Percentiles rank a stretch among this genome's conserved stretches.
These are phyloP conservation scores for Glebionis coronaria DNA, from an alignment of 129 eudicot genomes.

Conservation along the genomic window DNA sequence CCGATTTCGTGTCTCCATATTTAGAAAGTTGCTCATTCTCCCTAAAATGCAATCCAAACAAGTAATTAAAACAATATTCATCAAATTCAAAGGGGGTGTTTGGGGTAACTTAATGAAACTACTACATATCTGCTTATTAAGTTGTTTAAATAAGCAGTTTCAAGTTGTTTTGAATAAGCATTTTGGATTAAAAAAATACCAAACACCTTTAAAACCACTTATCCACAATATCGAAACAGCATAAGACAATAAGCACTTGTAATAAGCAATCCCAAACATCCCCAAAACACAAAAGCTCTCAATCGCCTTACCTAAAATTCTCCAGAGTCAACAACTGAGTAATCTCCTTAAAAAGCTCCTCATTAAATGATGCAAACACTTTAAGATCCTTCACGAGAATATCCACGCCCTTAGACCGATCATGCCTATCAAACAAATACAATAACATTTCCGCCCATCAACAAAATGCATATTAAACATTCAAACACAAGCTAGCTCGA, in stretches of 20 bases:
- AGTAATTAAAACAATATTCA: slow-evolving; percentile 1
- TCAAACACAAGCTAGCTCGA: not conserved
- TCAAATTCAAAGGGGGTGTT: not conserved
- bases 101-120: too few species aligned
- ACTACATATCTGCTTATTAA: too few species aligned
- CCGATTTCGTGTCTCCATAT: slow-evolving; percentile 90
- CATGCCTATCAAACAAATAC: slow-evolving; percentile 44
- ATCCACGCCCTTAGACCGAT: slow-evolving; percentile 83
- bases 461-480: slow-evolving; percentile 13
- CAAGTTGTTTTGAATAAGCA: too few species aligned
- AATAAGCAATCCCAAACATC: too few species aligned
- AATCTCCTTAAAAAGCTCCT: slow-evolving; percentile 89
- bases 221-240: too few species aligned
- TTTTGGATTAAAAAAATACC: too few species aligned
- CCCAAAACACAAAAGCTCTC: not conserved
- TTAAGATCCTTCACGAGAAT: slow-evolving; percentile 92
- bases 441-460: slow-evolving; percentile 13
- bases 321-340: slow-evolving; percentile 82
- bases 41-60: slow-evolving; percentile 40
- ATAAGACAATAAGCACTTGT: too few species aligned
- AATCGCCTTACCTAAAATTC: slow-evolving; percentile 67
- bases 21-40: slow-evolving; percentile 89
- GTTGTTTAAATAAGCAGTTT: too few species aligned
- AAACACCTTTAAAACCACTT: too few species aligned
- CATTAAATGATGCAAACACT: slow-evolving; percentile 91